phyloP scores from a whole-genome alignment of 2,329 filamentous ascomycete genomes.

The Apiospora koreana region DNA sequence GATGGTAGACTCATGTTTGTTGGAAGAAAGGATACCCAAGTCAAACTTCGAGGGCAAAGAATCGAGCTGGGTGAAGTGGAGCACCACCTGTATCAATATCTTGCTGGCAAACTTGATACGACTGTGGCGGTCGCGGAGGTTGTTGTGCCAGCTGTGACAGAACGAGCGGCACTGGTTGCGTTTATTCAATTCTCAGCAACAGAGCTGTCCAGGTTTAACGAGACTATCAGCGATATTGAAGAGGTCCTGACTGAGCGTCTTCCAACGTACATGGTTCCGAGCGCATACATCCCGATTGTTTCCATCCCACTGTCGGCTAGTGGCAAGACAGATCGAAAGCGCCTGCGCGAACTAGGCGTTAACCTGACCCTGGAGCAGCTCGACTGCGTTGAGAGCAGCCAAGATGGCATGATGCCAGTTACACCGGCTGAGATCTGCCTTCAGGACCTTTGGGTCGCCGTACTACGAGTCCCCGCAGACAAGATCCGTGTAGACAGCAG shows the following conservation, averaged over 20 bases:
- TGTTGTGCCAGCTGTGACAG: neutral
- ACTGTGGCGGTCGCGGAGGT: neutral
- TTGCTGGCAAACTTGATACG: neutral
- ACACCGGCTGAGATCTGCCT: neutral
- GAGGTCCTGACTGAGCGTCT: neutral
- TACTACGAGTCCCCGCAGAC: neutral
- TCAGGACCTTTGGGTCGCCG: neutral
- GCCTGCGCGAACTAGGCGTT: neutral
- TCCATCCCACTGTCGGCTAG: neutral
- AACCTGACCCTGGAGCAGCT: neutral
- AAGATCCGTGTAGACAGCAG: neutral
- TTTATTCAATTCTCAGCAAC: neutral
- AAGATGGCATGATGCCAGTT: neutral
- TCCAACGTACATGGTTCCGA: neutral
- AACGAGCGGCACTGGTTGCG: neutral
- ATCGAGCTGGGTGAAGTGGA: constrained; percentile 12
- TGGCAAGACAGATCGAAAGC: constrained; percentile 10
- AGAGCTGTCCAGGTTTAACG: neutral
- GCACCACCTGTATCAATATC: neutral
- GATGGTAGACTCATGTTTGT: neutral
- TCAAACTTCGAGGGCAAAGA: constrained; percentile 12
- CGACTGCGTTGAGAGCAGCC: neutral
- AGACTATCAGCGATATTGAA: neutral
- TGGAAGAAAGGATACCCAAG: constrained; percentile 11
- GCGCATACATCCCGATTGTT: neutral